Percentiles rank a stretch among this genome's conserved stretches.
Conservation (phyloP, 1,139 yeast genomes). For the Blastobotrys illinoisensis region DNA sequence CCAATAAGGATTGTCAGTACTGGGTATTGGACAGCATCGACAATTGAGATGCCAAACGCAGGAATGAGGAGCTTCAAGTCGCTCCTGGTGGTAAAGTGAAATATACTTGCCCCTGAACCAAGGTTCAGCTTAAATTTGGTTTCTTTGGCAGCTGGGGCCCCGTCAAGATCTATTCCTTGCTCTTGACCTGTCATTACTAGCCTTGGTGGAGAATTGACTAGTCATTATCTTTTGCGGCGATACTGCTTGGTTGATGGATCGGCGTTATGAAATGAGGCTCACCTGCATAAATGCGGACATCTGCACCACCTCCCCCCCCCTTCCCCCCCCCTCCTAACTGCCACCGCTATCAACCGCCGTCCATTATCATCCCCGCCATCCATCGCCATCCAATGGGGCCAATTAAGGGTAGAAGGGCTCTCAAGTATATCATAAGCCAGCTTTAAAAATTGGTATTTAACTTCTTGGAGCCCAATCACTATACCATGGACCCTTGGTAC, state of each 20-base stretch:
- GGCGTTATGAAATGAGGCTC: not conserved
- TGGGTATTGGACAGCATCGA: constrained; percentile 54
- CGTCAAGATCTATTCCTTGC: not conserved
- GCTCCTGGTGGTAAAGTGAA: constrained; percentile 3
- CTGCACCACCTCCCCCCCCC: too few species aligned
- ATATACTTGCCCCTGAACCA: constrained; percentile 6
- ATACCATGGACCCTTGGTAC: too few species aligned
- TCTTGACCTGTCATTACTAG: not conserved
- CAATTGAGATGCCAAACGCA: constrained; percentile 28
- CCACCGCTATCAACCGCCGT: too few species aligned
- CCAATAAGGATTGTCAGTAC: constrained; percentile 64
- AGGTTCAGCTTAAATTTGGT: not conserved
- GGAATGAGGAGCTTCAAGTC: constrained; percentile 27
- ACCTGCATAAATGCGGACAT: not conserved
- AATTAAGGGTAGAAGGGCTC: too few species aligned
- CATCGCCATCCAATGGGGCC: too few species aligned
- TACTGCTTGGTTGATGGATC: not conserved
- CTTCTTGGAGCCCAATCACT: too few species aligned
- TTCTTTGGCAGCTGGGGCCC: not conserved
- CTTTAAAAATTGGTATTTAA: too few species aligned
- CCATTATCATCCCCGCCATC: too few species aligned
- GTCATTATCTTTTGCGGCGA: not conserved
- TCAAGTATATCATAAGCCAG: too few species aligned
- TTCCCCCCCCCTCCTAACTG: too few species aligned
- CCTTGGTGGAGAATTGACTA: not conserved